phyloP scores from a whole-genome alignment of 163 green algal genomes.

The Scenedesmus sp. region DNA sequence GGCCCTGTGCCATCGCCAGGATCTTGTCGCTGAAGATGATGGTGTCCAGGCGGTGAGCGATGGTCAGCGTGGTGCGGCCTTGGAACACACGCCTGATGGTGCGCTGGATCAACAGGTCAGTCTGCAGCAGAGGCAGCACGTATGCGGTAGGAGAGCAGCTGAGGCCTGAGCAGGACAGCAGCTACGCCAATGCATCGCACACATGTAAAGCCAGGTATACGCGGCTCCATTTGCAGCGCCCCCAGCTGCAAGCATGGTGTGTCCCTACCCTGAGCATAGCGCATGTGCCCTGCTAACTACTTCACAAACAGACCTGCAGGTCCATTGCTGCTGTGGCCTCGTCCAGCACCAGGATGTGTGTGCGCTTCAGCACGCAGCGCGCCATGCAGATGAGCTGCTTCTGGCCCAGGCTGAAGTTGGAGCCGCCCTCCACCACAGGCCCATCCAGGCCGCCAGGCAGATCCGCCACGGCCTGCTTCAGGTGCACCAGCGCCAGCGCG shows the following conservation, averaged over 20 bases:
- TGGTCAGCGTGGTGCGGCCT: constrained; percentile 67
- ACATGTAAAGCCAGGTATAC: not conserved
- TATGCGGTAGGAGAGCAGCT: not conserved
- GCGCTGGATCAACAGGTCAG: constrained; percentile 67
- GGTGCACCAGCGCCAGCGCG: constrained; percentile 78
- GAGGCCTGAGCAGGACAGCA: not conserved
- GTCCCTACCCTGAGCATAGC: no score
- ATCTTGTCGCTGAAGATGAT: constrained; percentile 72
- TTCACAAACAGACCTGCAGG: constrained; percentile 45
- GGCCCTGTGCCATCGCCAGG: constrained; percentile 65
- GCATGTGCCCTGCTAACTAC: not conserved
- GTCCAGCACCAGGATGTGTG: constrained; percentile 76
- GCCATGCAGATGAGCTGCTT: constrained; percentile 86
- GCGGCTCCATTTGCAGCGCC: not conserved
- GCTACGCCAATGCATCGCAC: not conserved
- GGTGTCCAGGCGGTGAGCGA: constrained; percentile 71
- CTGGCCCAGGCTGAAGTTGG: constrained; percentile 84
- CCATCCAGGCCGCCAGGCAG: constrained; percentile 66
- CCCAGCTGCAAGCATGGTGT: no score
- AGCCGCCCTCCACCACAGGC: constrained; percentile 72
- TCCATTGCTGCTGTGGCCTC: constrained; percentile 82
- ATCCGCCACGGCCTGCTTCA: constrained; percentile 63
- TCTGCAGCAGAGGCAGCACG: constrained; percentile 39
- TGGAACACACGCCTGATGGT: constrained; percentile 68
- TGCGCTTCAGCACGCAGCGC: constrained; percentile 75